Evolutionary conservation across 805 yeast species (phyloP), one percentile per base, ranked within the genome.

Genomic region (Debaryomyces tyrocola): DNA sequence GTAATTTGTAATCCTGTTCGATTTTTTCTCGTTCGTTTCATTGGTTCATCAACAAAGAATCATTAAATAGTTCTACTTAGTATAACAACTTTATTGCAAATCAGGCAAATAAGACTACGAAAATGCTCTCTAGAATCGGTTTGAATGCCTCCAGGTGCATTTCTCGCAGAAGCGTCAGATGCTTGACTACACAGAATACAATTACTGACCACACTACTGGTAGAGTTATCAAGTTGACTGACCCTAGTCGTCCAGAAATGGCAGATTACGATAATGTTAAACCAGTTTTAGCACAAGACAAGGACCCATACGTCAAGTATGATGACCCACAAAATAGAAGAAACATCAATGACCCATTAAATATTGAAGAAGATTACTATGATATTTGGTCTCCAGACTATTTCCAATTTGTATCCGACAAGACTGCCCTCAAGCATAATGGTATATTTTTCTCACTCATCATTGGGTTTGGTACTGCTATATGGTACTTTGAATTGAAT

Each of bases 331-430:
- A 87, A 67, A 80, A 84, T 64, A 80, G 92, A 71, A 82, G 95
- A 69, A 87, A 88, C 73, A 74, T 79, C 53, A 78, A 80, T 53
- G 90, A 88, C 51, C 87, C 90, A 24, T 64, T 87, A 53, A 83
- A 83, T 62, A 80, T 83, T 45, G 80, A 83, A 57, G 86, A 84
- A 54, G 96, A 88, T 60, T 70, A 80, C 64, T 74, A 83, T 59
- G 91, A 88, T 64, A 77, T 87, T 75, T 88, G 96, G 96, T 80
- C 96, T 7, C 94, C 96, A 10, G 95, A 88, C 59, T 78, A 83
- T 59, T 81, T 74, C 63, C 82, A 83, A 55, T 64, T 73, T 33
- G 85, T 82, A 29, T 69, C 78, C 34, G 85, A 86, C 65, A 60
- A 66, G 39, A 76, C 79, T 28, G 95, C 96, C 1, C 64, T 82